Base-by-base conservation (phyloP, 768 basidiomycete genomes). In the Chalciporus pseudorubinellus region DNA sequence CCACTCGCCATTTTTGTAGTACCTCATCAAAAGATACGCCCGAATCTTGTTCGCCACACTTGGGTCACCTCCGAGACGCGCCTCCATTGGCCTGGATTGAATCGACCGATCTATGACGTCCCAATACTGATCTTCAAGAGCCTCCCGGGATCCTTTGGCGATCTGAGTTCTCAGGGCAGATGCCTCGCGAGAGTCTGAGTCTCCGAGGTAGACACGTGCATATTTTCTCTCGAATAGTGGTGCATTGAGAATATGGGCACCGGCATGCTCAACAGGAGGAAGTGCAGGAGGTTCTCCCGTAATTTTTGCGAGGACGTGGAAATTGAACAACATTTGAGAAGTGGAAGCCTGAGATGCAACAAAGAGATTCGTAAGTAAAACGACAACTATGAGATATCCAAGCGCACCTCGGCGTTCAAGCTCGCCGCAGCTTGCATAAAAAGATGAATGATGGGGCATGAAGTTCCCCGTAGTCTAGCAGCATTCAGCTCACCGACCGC, bases 111-210 rank as follows among this genome's bases (percentile, higher is more conserved):
- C 92, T 46, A 99, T 61, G 19, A 91, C 77, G 50, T 88, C 83
- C 80, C 85, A 88, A 52, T 91, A 92, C 70, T 95, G 93, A 63
- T 89, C 87, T 67, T 98, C 94, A 14, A 98, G 74, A 12, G 89
- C 91, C 53, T 84, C 81, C 31, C 86, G 74, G 0, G 88, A 85
- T 13, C 95, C 95, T 29, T 73, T 75, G 5, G 87, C 85, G 46
- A 97, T 87, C 60, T 89, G 85, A 38, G 77, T 75, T 48, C 92
- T 75, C 22, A 97, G 71, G 7, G 76, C 72, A 7, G 74, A 71
- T 0, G 88, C 84, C 21, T 87, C 86, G 7, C 83, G 84, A 8
- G 84, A 80, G 39, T 85, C 80, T 3, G 69, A 68, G 31, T 86
- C 83, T 1, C 71, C 74, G 3, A 93, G 77, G 66, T 98, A 95